Evolutionary conservation across 164 flowering plant genomes (phyloP).

Genomic region (Stephania cephalantha): DNA sequence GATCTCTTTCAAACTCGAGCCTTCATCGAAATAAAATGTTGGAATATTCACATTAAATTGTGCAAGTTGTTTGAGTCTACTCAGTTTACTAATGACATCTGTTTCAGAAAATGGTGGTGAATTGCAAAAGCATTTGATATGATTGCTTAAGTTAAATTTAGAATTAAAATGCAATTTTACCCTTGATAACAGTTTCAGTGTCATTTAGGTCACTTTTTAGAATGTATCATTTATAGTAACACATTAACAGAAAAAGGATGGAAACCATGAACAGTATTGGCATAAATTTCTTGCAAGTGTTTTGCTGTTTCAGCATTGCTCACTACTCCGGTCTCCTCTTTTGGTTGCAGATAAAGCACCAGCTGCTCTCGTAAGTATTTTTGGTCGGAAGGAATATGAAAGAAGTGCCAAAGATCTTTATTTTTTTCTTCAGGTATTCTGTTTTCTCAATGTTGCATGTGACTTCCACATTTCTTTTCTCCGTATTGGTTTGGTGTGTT

Average conservation of each 20-base stretch:
- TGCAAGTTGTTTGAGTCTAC: background rate
- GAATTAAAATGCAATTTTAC: background rate
- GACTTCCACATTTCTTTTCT: background rate
- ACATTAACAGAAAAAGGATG: background rate
- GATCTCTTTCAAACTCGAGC: background rate
- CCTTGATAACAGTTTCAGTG: background rate
- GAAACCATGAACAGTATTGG: background rate
- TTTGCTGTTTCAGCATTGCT: background rate
- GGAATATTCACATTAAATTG: background rate
- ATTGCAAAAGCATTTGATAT: background rate
- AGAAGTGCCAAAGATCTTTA: slow-evolving; percentile 91
- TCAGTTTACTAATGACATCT: background rate
- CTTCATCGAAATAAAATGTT: background rate
- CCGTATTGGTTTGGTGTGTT: background rate
- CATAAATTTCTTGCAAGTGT: background rate
- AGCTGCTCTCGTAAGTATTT: slow-evolving; percentile 73
- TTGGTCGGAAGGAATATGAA: slow-evolving; percentile 95
- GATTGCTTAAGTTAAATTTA: background rate
- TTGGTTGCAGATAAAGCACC: slow-evolving; percentile 78
- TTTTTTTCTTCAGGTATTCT: slow-evolving; percentile 84
- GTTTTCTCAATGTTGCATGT: background rate
- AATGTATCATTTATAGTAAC: background rate
- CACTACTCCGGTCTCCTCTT: slow-evolving; percentile 5
- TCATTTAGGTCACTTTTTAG: background rate
- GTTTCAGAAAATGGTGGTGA: background rate